Evolutionary conservation across 768 basidiomycete species (phyloP), one percentile per base, ranked within the genome.

Genomic region (Suillus alpinus): DNA sequence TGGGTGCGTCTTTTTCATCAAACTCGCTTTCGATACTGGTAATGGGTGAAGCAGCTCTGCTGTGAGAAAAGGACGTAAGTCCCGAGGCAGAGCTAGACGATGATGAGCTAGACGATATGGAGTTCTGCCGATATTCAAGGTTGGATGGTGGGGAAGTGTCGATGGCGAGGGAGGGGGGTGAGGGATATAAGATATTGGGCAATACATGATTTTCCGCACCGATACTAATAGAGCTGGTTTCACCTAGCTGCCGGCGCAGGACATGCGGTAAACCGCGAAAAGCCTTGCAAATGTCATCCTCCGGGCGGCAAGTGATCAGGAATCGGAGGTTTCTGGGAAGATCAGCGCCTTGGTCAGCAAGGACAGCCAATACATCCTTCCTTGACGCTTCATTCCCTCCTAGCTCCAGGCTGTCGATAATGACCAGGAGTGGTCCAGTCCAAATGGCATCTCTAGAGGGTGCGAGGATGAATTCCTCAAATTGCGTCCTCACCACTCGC

Each of bases 351-450:
- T 16, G 6, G 2, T 16, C n/a, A 10, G 55, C 20, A 14, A 56
- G 55, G 14, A 58, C 43, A 10, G n/a, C 14, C 26, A 58, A 32
- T 31, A 58, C 5, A 14, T 44, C 40, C 41, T 26, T 32, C 20
- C 57, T 40, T 23, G 44, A 44, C 2, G 29, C 20, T n/a, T 58
- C 57, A 26, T 56, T 26, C 4, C 59, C 59, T 37, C 59, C 53
- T 8, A 36, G 16, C 6, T 59, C 49, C 14, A 59, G 34, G 37
- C 31, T 34, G 29, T 59, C 59, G 14, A 59, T 56, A 34, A 59
- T 51, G n/a, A 59, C 34, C 10, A 59, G 14, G 32, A 56, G 34
- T 2, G 53, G 59, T 18, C 56, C 55, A 10, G 39, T n/a, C 29
- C 13, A n/a, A 4, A 18, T 29, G 14, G 55, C 37, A 18, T 55